Conservation (phyloP, 2,329 filamentous ascomycete species). For the Westerdykella ornata region DNA sequence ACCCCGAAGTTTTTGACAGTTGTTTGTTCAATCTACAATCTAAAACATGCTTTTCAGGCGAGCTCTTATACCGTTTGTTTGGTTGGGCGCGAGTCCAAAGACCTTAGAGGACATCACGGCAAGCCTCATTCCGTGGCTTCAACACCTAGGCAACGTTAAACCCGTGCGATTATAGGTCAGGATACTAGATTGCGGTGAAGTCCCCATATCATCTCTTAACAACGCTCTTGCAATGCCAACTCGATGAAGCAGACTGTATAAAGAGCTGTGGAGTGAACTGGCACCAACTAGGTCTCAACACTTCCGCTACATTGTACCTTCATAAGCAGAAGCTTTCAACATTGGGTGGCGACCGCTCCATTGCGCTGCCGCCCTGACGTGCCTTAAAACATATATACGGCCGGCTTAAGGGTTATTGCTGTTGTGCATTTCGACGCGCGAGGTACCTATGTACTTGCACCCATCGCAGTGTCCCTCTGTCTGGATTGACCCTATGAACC, state of each 20-base stretch:
- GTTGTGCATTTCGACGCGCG: too few relatives aligned
- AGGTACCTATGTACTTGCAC: constrained; percentile 76
- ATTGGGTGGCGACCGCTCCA: constrained; percentile 47
- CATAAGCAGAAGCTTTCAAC: constrained; percentile 44
- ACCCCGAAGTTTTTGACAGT: neutral
- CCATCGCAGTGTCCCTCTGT: constrained; percentile 70
- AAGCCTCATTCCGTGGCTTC: constrained; percentile 72
- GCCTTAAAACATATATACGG: constrained; percentile 43
- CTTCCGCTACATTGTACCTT: constrained; percentile 38
- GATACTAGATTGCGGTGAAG: constrained; percentile 84
- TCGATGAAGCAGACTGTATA: constrained; percentile 65
- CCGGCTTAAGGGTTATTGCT: constrained; percentile 48
- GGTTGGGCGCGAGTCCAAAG: constrained; percentile 24
- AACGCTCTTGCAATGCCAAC: constrained; percentile 78
- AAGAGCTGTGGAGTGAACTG: constrained; percentile 14
- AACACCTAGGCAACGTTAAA: constrained; percentile 79
- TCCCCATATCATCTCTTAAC: constrained; percentile 80
- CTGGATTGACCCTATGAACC: constrained; percentile 53
- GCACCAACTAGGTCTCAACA: constrained; percentile 7
- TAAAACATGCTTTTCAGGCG: constrained; percentile 15
- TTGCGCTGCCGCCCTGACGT: constrained; percentile 46
- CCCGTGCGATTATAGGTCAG: constrained; percentile 74
- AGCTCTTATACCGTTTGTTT: constrained; percentile 6
- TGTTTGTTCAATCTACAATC: neutral
- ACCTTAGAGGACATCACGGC: constrained; percentile 53